phyloP scores from a whole-genome alignment of 495 filamentous ascomycete genomes.

The Tirmania nivea region DNA sequence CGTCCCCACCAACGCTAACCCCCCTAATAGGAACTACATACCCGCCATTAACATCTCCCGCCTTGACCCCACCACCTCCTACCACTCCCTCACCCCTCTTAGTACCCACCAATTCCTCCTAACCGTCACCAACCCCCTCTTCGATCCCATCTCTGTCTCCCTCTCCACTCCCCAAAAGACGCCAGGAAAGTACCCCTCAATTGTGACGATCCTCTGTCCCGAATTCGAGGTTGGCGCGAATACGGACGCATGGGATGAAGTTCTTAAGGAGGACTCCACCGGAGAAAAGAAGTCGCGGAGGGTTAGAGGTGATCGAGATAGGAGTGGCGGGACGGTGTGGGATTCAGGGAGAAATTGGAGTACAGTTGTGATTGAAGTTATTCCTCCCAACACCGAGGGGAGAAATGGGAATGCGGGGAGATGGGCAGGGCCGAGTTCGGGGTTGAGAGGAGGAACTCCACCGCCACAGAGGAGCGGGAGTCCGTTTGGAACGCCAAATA shows the following conservation, averaged over 20 bases:
- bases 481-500: constrained; percentile 12
- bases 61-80: constrained; percentile 26
- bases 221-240: constrained; percentile 90
- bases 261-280: constrained; percentile 29
- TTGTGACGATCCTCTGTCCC: constrained; percentile 80
- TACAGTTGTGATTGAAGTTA: constrained; percentile 71
- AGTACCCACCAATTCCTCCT: constrained; percentile 62
- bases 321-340: constrained; percentile 81
- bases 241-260: constrained; percentile 91
- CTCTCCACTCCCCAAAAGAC: constrained; percentile 67
- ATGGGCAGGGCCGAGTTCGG: constrained; percentile 10
- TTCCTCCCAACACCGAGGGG: constrained; percentile 36
- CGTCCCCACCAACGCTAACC: constrained; percentile 31
- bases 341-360: constrained; percentile 90
- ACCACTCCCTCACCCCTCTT: constrained; percentile 35
- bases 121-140: constrained; percentile 81
- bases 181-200: constrained; percentile 51
- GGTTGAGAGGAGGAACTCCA: constrained; percentile 11
- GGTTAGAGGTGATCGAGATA: constrained; percentile 23
- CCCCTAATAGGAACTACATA: constrained; percentile 40
- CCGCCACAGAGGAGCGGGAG: constrained; percentile 8
- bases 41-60: constrained; percentile 53
- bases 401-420: neutral
- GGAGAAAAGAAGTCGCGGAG: constrained; percentile 14
- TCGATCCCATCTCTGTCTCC: constrained; percentile 67